A percentile compares a stretch with the other conserved stretches of the same genome.
Conservation (phyloP, 2,329 filamentous ascomycete genomes). For the Paracamarosporium sp. region DNA sequence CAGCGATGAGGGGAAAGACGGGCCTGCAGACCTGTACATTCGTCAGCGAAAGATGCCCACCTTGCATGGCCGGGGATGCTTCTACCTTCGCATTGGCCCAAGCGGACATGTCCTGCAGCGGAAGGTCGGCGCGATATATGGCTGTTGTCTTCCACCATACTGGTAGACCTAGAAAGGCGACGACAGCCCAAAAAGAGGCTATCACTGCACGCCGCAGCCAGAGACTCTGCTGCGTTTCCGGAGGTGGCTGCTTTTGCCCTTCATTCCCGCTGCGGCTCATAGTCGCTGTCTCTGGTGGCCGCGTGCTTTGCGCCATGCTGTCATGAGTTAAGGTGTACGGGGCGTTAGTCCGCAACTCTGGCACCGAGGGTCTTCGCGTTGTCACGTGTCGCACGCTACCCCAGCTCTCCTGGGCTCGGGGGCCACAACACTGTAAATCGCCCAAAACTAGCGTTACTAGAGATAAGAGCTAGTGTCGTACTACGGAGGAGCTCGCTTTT, state of each 20-base stretch:
- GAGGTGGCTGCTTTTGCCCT: slow-evolving; percentile 63
- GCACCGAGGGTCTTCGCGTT: background rate
- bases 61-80: background rate
- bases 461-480: no score
- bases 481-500: no score
- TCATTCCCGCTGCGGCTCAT: slow-evolving; percentile 5
- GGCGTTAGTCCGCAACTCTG: background rate
- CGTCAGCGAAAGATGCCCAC: slow-evolving; percentile 8
- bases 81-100: slow-evolving; percentile 91
- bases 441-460: no score
- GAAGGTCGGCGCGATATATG: slow-evolving; percentile 85
- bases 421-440: no score
- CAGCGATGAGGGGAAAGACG: slow-evolving; percentile 85
- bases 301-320: background rate
- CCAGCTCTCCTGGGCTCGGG: no score
- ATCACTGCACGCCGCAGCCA: slow-evolving; percentile 77
- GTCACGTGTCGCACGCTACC: background rate
- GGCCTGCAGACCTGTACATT: slow-evolving; percentile 78
- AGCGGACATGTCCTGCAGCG: slow-evolving; percentile 82
- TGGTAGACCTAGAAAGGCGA: slow-evolving; percentile 82
- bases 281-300: background rate
- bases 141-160: slow-evolving; percentile 97
- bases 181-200: slow-evolving; percentile 88
- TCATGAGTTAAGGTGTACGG: background rate
- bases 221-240: slow-evolving; percentile 74